These are phyloP conservation scores for Mediolabrus comicus DNA, from an alignment of 108 stramenopile genomes.

Conservation along the genomic window DNA sequence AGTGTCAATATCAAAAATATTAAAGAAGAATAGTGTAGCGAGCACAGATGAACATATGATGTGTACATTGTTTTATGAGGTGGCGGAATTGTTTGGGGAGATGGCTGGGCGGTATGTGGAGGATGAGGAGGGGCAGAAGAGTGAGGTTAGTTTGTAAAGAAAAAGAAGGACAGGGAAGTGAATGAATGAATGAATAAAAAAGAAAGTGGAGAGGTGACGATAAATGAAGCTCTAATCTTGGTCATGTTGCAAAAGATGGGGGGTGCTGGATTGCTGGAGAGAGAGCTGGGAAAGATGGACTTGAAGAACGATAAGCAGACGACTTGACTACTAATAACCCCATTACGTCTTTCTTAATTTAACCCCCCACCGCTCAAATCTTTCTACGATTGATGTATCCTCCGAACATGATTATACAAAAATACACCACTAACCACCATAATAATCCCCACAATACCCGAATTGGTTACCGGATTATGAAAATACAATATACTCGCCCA, in stretches of 20 bases:
- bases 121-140: constrained; percentile 25
- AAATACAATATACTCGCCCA: constrained; percentile 44
- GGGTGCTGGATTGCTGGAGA: too few relatives aligned
- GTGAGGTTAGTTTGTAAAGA: constrained; percentile 32
- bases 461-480: constrained; percentile 38
- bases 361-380: too few relatives aligned
- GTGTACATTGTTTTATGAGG: constrained; percentile 47
- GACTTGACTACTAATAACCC: too few relatives aligned
- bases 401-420: constrained; percentile 43
- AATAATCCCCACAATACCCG: constrained; percentile 34
- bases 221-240: too few relatives aligned
- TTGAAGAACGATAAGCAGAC: too few relatives aligned
- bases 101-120: constrained; percentile 45
- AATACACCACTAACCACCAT: constrained; percentile 46
- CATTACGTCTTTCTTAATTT: too few relatives aligned
- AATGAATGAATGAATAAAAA: too few relatives aligned
- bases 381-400: constrained; percentile 40
- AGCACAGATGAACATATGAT: constrained; percentile 55
- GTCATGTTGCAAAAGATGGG: too few relatives aligned
- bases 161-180: background rate
- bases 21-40: constrained; percentile 51
- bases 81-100: constrained; percentile 47
- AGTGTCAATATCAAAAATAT: constrained; percentile 32
- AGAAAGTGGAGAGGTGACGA: too few relatives aligned
- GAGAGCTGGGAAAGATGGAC: too few relatives aligned